These are phyloP conservation scores for Boeremia exigua DNA, from an alignment of 2,329 filamentous ascomycete species.

Conservation along the genomic window DNA sequence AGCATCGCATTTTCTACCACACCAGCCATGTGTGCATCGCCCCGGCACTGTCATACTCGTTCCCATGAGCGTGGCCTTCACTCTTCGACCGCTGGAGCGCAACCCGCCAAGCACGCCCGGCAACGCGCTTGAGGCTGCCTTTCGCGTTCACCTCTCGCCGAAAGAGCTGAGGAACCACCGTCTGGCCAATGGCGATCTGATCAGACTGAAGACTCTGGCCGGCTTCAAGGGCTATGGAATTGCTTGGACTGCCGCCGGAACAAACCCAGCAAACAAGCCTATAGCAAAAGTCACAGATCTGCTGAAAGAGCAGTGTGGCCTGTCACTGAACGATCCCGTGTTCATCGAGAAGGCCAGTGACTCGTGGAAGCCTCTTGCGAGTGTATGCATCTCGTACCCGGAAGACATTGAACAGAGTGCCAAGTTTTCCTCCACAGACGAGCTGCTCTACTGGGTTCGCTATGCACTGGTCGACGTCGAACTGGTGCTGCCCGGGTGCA, in stretches of 20 bases:
- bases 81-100: slow-evolving; percentile 60
- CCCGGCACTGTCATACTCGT: background rate
- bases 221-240: slow-evolving; percentile 62
- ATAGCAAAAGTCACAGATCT: slow-evolving; percentile 70
- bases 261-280: slow-evolving; percentile 47
- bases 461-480: slow-evolving; percentile 63
- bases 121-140: slow-evolving; percentile 61
- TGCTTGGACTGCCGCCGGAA: slow-evolving; percentile 64
- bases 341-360: slow-evolving; percentile 61
- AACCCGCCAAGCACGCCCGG: slow-evolving; percentile 54
- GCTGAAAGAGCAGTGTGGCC: slow-evolving; percentile 73
- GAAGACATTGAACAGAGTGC: slow-evolving; percentile 24
- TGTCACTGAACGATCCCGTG: slow-evolving; percentile 66
- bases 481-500: slow-evolving; percentile 71
- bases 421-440: slow-evolving; percentile 34
- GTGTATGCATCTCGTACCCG: slow-evolving; percentile 33
- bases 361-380: slow-evolving; percentile 37
- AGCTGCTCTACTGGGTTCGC: slow-evolving; percentile 40
- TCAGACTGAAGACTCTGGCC: slow-evolving; percentile 56
- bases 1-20: slow-evolving; percentile 18
- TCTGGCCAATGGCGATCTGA: slow-evolving; percentile 65
- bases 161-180: slow-evolving; percentile 62
- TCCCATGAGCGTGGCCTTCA: slow-evolving; percentile 50
- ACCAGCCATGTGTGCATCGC: background rate
- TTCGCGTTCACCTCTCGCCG: slow-evolving; percentile 64